Base-by-base conservation (phyloP, 1,284 basidiomycete genomes). In the Farysia itapuensis region DNA sequence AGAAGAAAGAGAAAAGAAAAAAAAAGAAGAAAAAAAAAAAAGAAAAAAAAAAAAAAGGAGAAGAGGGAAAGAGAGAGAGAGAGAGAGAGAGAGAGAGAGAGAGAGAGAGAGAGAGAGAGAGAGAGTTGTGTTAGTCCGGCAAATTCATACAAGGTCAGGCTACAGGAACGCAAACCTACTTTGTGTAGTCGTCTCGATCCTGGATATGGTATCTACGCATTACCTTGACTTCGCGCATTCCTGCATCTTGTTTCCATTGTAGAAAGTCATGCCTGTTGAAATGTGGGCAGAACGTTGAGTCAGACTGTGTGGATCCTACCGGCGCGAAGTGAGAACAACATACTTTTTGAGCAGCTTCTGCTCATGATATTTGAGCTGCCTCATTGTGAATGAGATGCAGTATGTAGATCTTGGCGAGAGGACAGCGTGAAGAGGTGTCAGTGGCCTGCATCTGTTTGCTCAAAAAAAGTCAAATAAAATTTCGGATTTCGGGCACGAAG, bases 201-300 rank as follows among this genome's bases (percentile, higher is more conserved):
- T 75, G 72, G 22, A 76, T 60, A 79, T 98, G 94, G 78, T 97
- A 99, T 52, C 92, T 81, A 33, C 94, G 84, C 86, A 98, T 89
- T 46, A 98, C 88, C 78, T 89, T 91, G 78, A 91, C 85, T 81
- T 99, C 94, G 38, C 94, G 85, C 35, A 88, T 80, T 73, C 86
- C 88, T 8, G 88, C 85, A 85, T 97, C 93, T 79, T 91, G 87
- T 80, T 93, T 97, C 94, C 95, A 98, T 88, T 96, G 77, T 30
- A 78, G 46, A 35, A 79, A 79, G 57, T 78, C 75, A 64, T 75
- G 74, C 51, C 67, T 72, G 51, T 16, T 7, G 5, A n/a, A n/a
- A n/a, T n/a, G n/a, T n/a, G n/a, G n/a, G n/a, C 19, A 6, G 20
- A 7, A 5, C 2, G 20, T 24, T 11, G 15, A 16, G 30, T 32